These are phyloP conservation scores for Helotiales sp. DNA, from an alignment of 2,329 filamentous ascomycete genomes.

Conservation along the genomic window DNA sequence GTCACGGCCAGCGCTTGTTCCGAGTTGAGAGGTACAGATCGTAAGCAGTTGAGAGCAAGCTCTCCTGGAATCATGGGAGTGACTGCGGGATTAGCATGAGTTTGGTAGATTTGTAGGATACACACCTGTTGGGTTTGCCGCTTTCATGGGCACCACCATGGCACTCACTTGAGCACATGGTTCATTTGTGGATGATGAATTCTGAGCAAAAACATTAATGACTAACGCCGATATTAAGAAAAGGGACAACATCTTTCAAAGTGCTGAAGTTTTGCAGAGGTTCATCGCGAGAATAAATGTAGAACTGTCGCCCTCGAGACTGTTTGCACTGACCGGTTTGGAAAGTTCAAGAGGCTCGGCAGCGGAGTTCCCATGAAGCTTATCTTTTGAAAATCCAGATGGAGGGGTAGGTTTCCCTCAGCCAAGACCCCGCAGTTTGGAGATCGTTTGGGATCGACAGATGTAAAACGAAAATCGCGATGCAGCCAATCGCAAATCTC, in stretches of 20 bases:
- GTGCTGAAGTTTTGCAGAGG: neutral
- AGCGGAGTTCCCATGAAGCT: no score
- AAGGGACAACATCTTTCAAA: neutral
- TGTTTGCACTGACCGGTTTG: no score
- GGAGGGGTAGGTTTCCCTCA: neutral
- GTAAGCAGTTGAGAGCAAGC: neutral
- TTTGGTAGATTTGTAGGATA: neutral
- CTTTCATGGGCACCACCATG: neutral
- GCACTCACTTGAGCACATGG: slow-evolving; percentile 4
- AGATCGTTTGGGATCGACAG: neutral
- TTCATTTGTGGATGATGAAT: neutral
- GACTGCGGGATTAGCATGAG: neutral
- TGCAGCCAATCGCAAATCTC: no score
- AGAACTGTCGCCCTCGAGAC: no score
- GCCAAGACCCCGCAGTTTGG: neutral
- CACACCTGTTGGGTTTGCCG: neutral
- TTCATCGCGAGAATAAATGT: no score
- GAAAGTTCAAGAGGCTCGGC: neutral
- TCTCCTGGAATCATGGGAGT: neutral
- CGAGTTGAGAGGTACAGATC: neutral
- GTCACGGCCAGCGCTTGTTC: neutral
- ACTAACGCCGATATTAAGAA: neutral
- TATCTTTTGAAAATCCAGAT: no score
- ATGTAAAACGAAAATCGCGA: no score
- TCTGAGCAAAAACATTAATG: neutral